Base-by-base conservation (phyloP, 2,329 filamentous ascomycete species). In the Monosporascus sp. region DNA sequence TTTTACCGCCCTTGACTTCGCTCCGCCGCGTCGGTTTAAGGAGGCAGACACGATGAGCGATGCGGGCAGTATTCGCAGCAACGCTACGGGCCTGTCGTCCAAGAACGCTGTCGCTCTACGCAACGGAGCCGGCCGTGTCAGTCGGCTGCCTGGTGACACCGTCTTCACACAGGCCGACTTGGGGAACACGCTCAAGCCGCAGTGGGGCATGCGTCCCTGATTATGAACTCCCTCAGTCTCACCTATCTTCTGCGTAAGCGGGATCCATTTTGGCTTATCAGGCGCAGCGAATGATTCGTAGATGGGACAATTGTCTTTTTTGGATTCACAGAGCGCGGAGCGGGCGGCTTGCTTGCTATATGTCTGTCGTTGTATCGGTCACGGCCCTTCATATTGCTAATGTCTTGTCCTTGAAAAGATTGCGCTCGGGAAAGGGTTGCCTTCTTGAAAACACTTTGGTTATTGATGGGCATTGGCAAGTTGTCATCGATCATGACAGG, bases 101-200 rank as follows among this genome's bases (percentile, higher is more conserved):
- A 73, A 79, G 50, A 82, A 91, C 65, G 74, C 83, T 50, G 76
- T 84, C 56, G 87, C 89, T 63, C 85, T 96, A 63, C 88, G 91
- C 59, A 81, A 76, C 53, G 92, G 92, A 59, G 91, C 90, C 46
- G 93, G 95, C 65, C 88, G 92, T 57, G 83, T 97, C 59, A 94
- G 89, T 67, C 85, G 89, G 49, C 80, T 97, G 56, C 91, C 92
- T 0, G 86, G 84, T 54, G 90, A 92, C 61, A 82, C 86, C 44
- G 89, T 96, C 54, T 92, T 91, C 59, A 91, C 89, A 3, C 80
- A 79, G 64, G 82, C 87, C 36, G 83, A 90, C 53, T 71, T 93
- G 68, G 72, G 75, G 53, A 72, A 83, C 59, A 75, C 76, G 60
- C 74, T 86, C 56, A 85, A 85, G 72, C 83, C 82, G 44, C 71